These are phyloP conservation scores for Fusarium lateritium DNA, from an alignment of 2,329 filamentous ascomycete genomes.

Conservation along the genomic window DNA sequence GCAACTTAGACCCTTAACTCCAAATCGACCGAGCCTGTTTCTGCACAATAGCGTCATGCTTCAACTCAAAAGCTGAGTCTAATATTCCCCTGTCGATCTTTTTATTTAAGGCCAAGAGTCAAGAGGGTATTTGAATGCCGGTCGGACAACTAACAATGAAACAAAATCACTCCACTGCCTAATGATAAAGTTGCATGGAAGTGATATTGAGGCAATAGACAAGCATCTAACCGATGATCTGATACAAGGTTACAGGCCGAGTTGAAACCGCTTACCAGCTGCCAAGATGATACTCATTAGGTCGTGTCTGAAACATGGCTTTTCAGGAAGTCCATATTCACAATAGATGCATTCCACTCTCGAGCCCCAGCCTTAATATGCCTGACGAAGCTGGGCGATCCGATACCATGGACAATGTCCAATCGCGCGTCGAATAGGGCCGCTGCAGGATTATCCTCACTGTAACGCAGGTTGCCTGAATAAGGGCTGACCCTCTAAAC, in stretches of 20 bases:
- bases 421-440: neutral
- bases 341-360: neutral
- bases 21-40: constrained; percentile 2
- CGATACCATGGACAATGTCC: neutral
- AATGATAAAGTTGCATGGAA: neutral
- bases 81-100: constrained; percentile 18
- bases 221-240: neutral
- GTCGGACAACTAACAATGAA: neutral
- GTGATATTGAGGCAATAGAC: neutral
- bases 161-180: neutral
- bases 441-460: neutral
- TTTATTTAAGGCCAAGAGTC: neutral
- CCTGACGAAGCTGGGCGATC: neutral
- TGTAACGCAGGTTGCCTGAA: neutral
- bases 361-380: neutral
- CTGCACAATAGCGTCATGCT: constrained; percentile 40
- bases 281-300: neutral
- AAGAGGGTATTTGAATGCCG: neutral
- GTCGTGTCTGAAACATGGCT: neutral
- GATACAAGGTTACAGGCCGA: neutral
- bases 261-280: neutral
- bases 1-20: constrained; percentile 6
- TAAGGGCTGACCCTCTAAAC: constrained; percentile 3
- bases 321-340: neutral
- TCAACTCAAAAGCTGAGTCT: constrained; percentile 35